Percentiles rank a stretch among this genome's conserved stretches.
These are phyloP conservation scores for Neocallimastix lanati DNA, from an alignment of 192 early-diverging fungal genomes.

Conservation along the genomic window DNA sequence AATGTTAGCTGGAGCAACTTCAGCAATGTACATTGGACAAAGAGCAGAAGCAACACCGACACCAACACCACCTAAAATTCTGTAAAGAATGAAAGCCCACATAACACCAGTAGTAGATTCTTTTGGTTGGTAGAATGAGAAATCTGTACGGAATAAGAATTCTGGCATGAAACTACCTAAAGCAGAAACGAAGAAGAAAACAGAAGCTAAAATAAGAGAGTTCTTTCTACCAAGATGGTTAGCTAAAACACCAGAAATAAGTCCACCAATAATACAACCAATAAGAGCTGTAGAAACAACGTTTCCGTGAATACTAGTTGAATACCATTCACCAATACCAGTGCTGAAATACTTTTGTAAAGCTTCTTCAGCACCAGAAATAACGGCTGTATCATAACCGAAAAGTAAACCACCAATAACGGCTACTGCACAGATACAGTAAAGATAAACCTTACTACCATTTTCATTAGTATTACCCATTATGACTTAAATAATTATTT, in stretches of 20 bases:
- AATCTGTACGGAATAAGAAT: background rate
- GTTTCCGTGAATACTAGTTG: background rate
- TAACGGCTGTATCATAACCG: conserved; percentile 60
- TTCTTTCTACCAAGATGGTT: background rate
- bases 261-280: background rate
- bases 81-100: background rate
- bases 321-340: background rate
- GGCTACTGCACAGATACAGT: conserved; percentile 9
- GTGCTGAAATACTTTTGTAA: background rate
- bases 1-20: background rate
- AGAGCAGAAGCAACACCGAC: background rate
- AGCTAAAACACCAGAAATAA: background rate
- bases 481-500: too few species aligned
- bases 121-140: background rate
- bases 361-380: conserved; percentile 18
- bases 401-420: conserved; percentile 48
- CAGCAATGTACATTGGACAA: background rate
- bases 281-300: background rate
- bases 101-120: background rate
- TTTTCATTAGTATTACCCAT: too few species aligned
- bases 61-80: background rate
- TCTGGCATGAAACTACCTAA: background rate
- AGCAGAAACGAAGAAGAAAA: background rate
- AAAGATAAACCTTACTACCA: background rate
- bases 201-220: background rate